Base-by-base conservation (phyloP, 352 stramenopile species). In the Pythium insidiosum region DNA sequence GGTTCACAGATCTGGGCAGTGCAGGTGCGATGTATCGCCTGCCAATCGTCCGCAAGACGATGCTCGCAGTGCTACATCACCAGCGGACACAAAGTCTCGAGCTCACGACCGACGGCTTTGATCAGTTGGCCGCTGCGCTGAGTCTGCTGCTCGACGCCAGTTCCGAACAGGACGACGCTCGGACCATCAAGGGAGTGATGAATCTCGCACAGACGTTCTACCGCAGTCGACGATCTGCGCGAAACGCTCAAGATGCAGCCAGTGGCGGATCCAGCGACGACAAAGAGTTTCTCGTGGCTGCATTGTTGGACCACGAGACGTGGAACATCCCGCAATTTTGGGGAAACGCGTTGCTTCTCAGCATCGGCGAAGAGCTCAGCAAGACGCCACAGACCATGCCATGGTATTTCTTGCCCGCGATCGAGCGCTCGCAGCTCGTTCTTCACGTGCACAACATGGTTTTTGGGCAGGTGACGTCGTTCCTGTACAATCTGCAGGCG, bases 141-240 rank as follows among this genome's bases (percentile, higher is more conserved):
- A 67, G 61, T 24, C 51, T 92, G 13, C 33, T 92, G 19, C 44
- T 92, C 20, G 61, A 86, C 48, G 77, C 74, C 0, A 82, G 73
- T 44, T 48, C 71, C 10, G 68, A 86, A 39, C 58, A 64, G 19
- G 62, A 84, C 29, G 80, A 92, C 44, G 85, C 60, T 12, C 73
- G 66, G 20, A 81, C 61, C 0, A 78, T 67, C 46, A 85, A 82
- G 43, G 64, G 75, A 19, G 56, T 92, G 4, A 88, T 92, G 76
- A 89, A 92, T 50, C 79, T 92, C 76, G 45, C 84, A 16, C 80
- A 92, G 50, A 92, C 80, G 2, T 92, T 92, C 31, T 86, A 88
- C 40, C n/a, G n/a, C n/a, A n/a, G n/a, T n/a, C n/a, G n/a, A n/a
- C n/a, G n/a, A n/a, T n/a, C n/a, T n/a, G n/a, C n/a, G n/a, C n/a